Evolutionary conservation across 768 basidiomycete species (phyloP), one percentile per base, ranked within the genome.

Genomic region (Leucosporidium scottii): DNA sequence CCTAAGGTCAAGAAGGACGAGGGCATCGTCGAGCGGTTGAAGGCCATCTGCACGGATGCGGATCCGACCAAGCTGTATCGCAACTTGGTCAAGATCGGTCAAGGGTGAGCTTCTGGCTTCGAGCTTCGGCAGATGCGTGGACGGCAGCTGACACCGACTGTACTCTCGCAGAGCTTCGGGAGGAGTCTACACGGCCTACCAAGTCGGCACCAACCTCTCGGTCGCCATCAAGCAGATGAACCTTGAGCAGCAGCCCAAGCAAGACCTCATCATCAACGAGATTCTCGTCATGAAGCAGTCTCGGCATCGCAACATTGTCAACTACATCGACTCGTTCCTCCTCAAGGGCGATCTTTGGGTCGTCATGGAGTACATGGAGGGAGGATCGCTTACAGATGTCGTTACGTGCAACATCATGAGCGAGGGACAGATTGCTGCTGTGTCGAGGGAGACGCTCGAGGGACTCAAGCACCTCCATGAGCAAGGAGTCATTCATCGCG

Each of bases 161-260:
- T 61, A 64, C 66, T 64, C 55, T 10, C 49, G 12, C 77, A 93
- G 92, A 67, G 94, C 96, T 21, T 94, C 91, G 25, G 94, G 96
- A 50, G 94, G 94, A 73, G 96, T 98, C 3, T 99, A 96, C 80
- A 97, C 93, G 18, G 94, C 94, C 21, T 96, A 96, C 77, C 93
- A 98, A 81, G 89, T 94, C 69, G 93, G 93, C 51, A 92, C 90
- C 36, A 94, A 96, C 79, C 75, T 90, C 39, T 89, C 86, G 17
- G 96, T 98, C 44, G 96, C 96, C 51, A 99, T 99, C 84, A 99
- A 99, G 80, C 94, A 98, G 80, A 99, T 98, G 96, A 96, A 99
- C 82, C 84, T 99, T 36, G 93, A 98, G 79, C 96, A 98, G 81
- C 96, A 98, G 76, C 96, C 96, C 51, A 98, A 98, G 84, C 97